Evolutionary conservation across 306 rosid species (phyloP), one percentile per base, ranked within the genome.

Genomic region (Chamaecrista fasciculata): DNA sequence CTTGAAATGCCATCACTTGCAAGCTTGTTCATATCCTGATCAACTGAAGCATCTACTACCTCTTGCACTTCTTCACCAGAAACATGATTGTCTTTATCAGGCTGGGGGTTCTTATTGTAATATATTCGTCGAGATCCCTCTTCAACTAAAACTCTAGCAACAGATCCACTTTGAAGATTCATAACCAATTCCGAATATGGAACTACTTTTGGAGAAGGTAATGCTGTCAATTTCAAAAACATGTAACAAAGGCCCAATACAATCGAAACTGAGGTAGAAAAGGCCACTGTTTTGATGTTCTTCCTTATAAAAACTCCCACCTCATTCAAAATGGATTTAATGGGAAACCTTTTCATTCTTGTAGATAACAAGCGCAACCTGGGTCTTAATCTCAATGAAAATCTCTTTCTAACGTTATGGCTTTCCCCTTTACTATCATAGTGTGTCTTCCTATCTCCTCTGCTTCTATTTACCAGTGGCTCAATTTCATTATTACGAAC

Each of bases 41-140:
- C 85, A 39, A 33, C 36, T 26, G 76, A 65, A 81, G 58, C 73
- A 61, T 74, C 72, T 18, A 48, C 72, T 18, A 48, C 26, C 7
- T 44, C 79, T 40, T 60, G 52, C 11, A 79, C 77, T 75, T 85
- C 86, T 39, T 75, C 66, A 18, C 73, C 78, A 18, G 80, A 84
- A 66, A 69, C 74, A 76, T 67, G 21, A 69, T 80, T 68, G 18
- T 64, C 68, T 53, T 56, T 71, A 42, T 14, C 79, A 73, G 12
- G 21, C 34, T 57, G 39, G 26, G 76, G 46, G 52, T 77, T 39
- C 18, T 23, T 58, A 63, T 86, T 88, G 46, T 83, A 94, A 78
- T 86, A 82, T 81, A 94, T 85, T 8, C 88, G 84, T 2, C 92
- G 92, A 36, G 99, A 94, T n/a, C 95, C 96, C 71, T 94, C 99